Evolutionary conservation across 2,329 filamentous ascomycete species (phyloP).

Genomic region (Nemania sp.): DNA sequence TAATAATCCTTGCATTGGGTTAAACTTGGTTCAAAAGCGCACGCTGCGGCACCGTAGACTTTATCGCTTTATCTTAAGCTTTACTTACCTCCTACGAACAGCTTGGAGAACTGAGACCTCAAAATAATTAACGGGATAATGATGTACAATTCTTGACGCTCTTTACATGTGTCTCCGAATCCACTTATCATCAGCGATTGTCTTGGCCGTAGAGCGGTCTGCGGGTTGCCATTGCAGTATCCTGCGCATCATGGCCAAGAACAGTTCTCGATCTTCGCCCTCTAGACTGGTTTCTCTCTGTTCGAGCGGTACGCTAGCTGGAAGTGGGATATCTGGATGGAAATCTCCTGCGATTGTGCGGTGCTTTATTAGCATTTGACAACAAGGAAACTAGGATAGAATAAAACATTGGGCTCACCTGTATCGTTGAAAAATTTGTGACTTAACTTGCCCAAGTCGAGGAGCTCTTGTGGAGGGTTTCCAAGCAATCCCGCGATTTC

Average conservation of each 20-base stretch:
- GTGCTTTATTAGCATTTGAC: background rate
- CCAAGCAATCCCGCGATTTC: slow-evolving; percentile 53
- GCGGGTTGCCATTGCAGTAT: slow-evolving; percentile 45
- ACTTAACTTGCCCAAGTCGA: slow-evolving; percentile 38
- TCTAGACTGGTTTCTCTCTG: slow-evolving; percentile 43
- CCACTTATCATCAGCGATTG: slow-evolving; percentile 39
- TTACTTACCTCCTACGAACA: slow-evolving; percentile 5
- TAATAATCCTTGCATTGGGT: background rate
- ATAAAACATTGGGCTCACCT: slow-evolving; percentile 32
- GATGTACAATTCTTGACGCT: slow-evolving; percentile 4
- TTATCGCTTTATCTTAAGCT: slow-evolving; percentile 1
- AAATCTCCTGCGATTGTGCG: slow-evolving; percentile 4
- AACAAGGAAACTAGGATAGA: background rate
- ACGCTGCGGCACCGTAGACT: background rate
- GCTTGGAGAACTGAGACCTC: slow-evolving; percentile 7
- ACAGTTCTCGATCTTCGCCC: slow-evolving; percentile 36
- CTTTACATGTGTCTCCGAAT: slow-evolving; percentile 22
- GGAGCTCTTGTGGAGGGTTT: slow-evolving; percentile 43
- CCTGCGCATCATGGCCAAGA: slow-evolving; percentile 42
- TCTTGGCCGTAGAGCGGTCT: slow-evolving; percentile 37
- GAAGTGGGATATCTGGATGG: slow-evolving; percentile 41
- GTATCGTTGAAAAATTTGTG: slow-evolving; percentile 45
- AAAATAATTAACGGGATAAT: slow-evolving; percentile 7
- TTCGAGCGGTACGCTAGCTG: slow-evolving; percentile 38
- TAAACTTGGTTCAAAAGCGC: background rate